Base-by-base conservation (phyloP, 2,329 filamentous ascomycete genomes). In the Pseudogymnoascus sp. region DNA sequence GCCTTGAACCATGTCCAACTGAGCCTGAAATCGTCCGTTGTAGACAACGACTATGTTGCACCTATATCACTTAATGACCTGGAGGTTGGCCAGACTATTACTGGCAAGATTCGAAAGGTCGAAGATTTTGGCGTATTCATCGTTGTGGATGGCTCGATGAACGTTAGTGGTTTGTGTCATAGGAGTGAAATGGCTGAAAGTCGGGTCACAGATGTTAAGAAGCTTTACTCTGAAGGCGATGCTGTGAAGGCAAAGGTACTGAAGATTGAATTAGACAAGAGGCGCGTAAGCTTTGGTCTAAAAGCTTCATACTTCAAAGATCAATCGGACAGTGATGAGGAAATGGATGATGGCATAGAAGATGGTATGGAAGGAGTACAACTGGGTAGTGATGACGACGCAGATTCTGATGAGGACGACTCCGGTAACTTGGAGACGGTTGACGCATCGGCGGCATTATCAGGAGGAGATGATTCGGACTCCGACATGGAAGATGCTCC, bases 61-160 rank as follows among this genome's bases (percentile, higher is more conserved):
- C 87, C 86, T 1, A 74, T 88, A n/a, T 87, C 83, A 0, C 88
- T 93, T 66, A 81, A 82, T n/a, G 90, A 96, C 68, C 79, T 97
- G 63, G 85, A 88, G 72, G 79, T 83, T 66, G 93, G 92, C 6
- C 90, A 96, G 75, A 79, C 92, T 33, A 83, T 99, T 35, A 96
- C 90, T 11, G 95, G 93, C 59, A 96, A 91, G 72, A 86, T 99
- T 63, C 88, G 93, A 70, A 96, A 96, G 76, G 92, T 97, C 1
- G 91, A 96, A 72, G 90, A 96, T 33, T 99, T 93, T 73, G 95
- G 95, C 67, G 93, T 93, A 4, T 99, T 99, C 74, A 89, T 99
- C 69, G 85, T 96, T 46, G 80, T 99, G 19, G 91, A 97, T 74
- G 87, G 89, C 65, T 96, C 93, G 4, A 82, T 85, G 63, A 96